Percentiles rank a stretch among this genome's conserved stretches.
Evolutionary conservation across 352 stramenopile species (phyloP).

Genomic region (Globisporangium okanoganense): DNA sequence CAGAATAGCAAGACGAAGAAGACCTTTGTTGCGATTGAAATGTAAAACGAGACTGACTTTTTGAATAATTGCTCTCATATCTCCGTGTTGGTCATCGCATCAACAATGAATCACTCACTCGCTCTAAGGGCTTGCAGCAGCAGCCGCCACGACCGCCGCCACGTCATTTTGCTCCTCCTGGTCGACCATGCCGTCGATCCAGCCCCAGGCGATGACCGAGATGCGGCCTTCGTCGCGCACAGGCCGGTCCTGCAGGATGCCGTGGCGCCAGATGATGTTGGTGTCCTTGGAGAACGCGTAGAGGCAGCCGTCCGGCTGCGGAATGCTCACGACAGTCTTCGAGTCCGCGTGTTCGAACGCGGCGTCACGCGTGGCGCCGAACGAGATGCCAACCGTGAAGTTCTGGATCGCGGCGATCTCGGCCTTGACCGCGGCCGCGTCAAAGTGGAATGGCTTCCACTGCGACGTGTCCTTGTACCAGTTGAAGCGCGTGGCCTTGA

Average conservation of each 20-base stretch:
- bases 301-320: constrained; percentile 91
- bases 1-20: constrained; percentile 5
- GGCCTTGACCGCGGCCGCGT: constrained; percentile 92
- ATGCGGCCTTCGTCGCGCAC: constrained; percentile 89
- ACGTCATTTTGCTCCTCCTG: neutral
- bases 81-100: neutral
- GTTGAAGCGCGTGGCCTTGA: constrained; percentile 93
- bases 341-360: constrained; percentile 88
- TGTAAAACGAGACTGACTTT: constrained; percentile 1
- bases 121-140: neutral
- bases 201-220: constrained; percentile 93
- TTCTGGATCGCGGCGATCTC: constrained; percentile 91
- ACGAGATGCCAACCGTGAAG: constrained; percentile 94
- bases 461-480: constrained; percentile 93
- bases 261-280: constrained; percentile 93
- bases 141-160: neutral
- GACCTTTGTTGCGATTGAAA: constrained; percentile 13
- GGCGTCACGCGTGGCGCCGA: constrained; percentile 88
- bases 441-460: constrained; percentile 94
- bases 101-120: neutral
- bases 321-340: constrained; percentile 88
- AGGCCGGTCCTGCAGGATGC: constrained; percentile 84
- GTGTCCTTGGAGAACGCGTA: constrained; percentile 93
- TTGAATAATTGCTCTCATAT: neutral
- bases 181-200: constrained; percentile 71